Evolutionary conservation across 176 grass and related monocot species (phyloP).

Genomic region (Alopecurus myosuroides): DNA sequence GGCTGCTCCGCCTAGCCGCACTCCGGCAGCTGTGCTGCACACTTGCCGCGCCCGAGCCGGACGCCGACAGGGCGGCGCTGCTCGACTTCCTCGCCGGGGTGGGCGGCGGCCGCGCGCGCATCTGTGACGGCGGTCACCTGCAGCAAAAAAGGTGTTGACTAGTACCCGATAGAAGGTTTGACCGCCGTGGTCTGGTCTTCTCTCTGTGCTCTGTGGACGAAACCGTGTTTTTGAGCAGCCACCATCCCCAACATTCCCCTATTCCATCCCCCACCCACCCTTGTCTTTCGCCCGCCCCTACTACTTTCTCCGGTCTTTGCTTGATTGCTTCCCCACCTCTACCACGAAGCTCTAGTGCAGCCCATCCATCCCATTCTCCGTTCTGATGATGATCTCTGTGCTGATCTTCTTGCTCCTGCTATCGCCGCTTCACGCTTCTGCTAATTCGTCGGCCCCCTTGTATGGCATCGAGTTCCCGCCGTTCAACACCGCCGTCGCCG

Average conservation of each 20-base stretch:
- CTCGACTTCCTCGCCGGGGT: constrained; percentile 44
- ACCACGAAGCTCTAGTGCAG: background rate
- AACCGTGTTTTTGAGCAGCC: constrained; percentile 66
- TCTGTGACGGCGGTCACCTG: constrained; percentile 21
- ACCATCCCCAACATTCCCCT: constrained; percentile 38
- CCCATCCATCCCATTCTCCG: background rate
- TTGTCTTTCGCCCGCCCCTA: background rate
- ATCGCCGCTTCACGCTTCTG: background rate
- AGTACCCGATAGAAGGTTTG: background rate
- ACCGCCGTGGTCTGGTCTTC: background rate
- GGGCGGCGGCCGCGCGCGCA: background rate
- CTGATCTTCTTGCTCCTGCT: constrained; percentile 5
- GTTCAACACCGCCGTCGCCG: constrained; percentile 45
- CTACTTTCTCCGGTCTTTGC: background rate
- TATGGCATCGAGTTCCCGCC: constrained; percentile 66
- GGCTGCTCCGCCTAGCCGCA: background rate
- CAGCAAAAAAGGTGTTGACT: background rate
- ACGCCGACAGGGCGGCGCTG: constrained; percentile 51
- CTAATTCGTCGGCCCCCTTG: constrained; percentile 27
- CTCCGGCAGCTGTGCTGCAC: constrained; percentile 15
- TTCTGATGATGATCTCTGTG: constrained; percentile 3
- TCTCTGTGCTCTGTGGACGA: background rate
- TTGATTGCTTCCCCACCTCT: background rate
- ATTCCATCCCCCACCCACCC: constrained; percentile 20
- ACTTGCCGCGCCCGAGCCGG: constrained; percentile 23